Base-by-base conservation (phyloP, 2,329 filamentous ascomycete species). In the Aspergillus sp. region DNA sequence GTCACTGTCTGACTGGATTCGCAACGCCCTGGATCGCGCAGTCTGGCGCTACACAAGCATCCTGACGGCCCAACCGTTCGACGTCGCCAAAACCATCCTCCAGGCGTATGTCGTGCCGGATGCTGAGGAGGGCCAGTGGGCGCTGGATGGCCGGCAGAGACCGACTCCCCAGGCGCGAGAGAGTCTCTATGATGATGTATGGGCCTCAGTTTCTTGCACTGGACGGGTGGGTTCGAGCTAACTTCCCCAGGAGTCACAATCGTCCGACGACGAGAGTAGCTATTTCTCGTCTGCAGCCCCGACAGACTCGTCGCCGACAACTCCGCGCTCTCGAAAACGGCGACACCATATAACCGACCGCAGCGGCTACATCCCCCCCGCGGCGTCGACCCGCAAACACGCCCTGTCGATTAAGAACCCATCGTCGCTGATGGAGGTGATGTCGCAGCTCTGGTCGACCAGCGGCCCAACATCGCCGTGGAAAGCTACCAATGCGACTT, bases 21-120 rank as follows among this genome's bases (percentile, higher is more conserved):
- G 82, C 54, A 79, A 81, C 41, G 65, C 93, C 39, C 54, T 94
- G 29, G 86, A 96, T 55, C 80, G 88, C 57, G 75, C 91, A 43
- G 57, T 93, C 58, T 93, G 88, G 79, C 89, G 91, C 55, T 98
- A 98, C 64, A 82, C 80, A 10, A 86, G 81, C 36, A 80, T 94
- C 15, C 61, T 96, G 51, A 79, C 94, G 55, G 82, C 86, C 33
- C 91, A 98, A 63, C 91, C 91, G 10, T 96, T 98, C 58, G 91
- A 96, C 67, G 88, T 95, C 36, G 86, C 89, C 52, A 96, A 95
- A 71, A 91, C 81, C 10, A 75, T 96, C 35, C 65, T 98, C 47
- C 91, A 98, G 63, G 77, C 86, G 32, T 76, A 75, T 42, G 62
- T 74, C 32, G 66, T 66, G 24, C 56, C 59, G 7, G 59, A 53